Evolutionary conservation across 139 green algal genomes (phyloP).

Genomic region (Chlorella sp.): DNA sequence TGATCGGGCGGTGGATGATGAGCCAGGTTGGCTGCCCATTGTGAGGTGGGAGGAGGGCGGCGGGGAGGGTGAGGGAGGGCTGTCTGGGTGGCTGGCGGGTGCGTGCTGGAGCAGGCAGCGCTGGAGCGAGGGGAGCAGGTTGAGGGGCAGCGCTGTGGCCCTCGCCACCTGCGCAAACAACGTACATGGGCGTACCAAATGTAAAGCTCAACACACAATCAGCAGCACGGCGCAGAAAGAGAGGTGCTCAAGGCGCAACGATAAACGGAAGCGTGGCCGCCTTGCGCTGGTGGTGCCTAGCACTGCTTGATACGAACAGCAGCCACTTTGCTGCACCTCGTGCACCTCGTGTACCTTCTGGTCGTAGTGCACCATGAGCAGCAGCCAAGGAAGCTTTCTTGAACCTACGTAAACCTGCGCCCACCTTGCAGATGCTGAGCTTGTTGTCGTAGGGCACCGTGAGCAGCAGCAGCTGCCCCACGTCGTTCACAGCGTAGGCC

Average conservation of each 20-base stretch:
- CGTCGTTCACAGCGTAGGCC: constrained; percentile 21
- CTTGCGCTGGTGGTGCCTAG: background rate
- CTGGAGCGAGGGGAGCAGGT: too few species aligned
- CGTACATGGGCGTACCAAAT: too few species aligned
- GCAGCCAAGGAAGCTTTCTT: too few species aligned
- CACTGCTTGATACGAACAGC: too few species aligned
- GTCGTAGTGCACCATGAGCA: background rate
- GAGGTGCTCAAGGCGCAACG: too few species aligned
- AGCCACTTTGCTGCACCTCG: too few species aligned
- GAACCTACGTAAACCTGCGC: background rate
- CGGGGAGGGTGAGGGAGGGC: too few species aligned
- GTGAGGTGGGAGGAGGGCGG: background rate
- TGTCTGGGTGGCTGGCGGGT: too few species aligned
- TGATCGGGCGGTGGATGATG: background rate
- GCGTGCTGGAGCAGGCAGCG: too few species aligned
- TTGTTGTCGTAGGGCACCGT: constrained; percentile 20
- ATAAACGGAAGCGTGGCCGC: background rate
- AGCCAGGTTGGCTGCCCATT: background rate
- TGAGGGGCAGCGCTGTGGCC: too few species aligned
- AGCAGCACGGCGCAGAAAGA: background rate
- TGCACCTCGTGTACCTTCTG: background rate
- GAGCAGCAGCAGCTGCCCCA: constrained; percentile 26
- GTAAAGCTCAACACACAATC: too few species aligned
- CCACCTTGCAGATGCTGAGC: constrained; percentile 20
- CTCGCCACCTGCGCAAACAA: too few species aligned